These are phyloP conservation scores for Collybia sp. DNA, from an alignment of 768 basidiomycete species.

Conservation along the genomic window DNA sequence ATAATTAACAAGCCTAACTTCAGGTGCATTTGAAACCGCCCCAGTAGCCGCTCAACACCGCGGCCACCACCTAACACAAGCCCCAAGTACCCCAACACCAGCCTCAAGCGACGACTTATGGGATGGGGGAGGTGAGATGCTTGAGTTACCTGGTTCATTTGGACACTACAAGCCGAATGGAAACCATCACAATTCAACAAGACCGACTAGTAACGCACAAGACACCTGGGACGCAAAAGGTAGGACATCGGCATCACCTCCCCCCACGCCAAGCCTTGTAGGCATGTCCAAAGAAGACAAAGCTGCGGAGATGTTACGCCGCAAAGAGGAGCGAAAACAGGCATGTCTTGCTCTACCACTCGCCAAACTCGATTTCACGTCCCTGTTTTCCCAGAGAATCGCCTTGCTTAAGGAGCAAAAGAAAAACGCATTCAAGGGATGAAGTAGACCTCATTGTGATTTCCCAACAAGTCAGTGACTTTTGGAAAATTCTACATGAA, in stretches of 20 bases:
- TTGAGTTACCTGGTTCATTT: too few species aligned
- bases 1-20: conserved; percentile 2
- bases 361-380: conserved; percentile 2
- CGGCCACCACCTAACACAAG: conserved; percentile 1
- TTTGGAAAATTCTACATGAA: too few species aligned
- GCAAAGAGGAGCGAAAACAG: conserved; percentile 90
- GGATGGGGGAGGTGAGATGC: too few species aligned
- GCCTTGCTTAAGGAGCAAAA: conserved; percentile 81
- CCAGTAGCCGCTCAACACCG: conserved; percentile 14
- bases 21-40: conserved; percentile 79
- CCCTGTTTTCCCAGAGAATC: conserved; percentile 47
- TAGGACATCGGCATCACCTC: conserved; percentile 6
- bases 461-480: neutral
- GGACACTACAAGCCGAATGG: too few species aligned
- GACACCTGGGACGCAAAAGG: neutral
- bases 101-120: too few species aligned
- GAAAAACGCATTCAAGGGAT: conserved; percentile 38
- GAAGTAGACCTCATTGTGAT: neutral
- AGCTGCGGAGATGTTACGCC: conserved; percentile 85
- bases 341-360: conserved; percentile 32
- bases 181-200: too few species aligned
- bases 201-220: neutral
- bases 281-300: conserved; percentile 85
- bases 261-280: conserved; percentile 27
- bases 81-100: neutral